Conservation (phyloP, 1,284 basidiomycete genomes). For the Pseudozyma sp. region DNA sequence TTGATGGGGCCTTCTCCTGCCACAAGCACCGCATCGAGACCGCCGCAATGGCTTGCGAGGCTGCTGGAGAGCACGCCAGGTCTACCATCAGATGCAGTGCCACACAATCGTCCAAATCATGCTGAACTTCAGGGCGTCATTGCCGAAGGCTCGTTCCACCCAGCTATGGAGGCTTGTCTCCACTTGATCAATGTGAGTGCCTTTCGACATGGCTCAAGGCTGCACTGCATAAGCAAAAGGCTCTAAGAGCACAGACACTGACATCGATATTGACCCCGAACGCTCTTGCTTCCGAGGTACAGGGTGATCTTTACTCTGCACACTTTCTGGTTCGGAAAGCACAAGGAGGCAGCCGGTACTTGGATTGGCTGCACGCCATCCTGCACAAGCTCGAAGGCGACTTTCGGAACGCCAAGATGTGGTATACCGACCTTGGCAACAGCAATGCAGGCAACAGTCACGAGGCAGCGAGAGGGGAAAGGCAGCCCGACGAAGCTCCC, state of each 20-base stretch:
- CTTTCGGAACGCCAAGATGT: constrained; percentile 45
- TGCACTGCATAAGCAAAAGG: not conserved
- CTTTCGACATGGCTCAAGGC: not conserved
- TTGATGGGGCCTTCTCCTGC: not conserved
- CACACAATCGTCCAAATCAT: constrained; percentile 21
- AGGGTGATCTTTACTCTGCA: constrained; percentile 40
- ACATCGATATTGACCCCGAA: not conserved
- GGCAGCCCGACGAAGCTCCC: not conserved
- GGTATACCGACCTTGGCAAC: constrained; percentile 43
- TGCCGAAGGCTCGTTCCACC: constrained; percentile 22
- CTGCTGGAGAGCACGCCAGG: constrained; percentile 15
- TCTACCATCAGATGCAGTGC: constrained; percentile 11
- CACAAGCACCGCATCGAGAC: not conserved
- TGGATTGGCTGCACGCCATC: constrained; percentile 43
- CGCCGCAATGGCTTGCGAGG: constrained; percentile 13
- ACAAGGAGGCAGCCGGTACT: constrained; percentile 35
- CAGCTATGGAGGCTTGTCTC: constrained; percentile 29
- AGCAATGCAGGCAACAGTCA: constrained; percentile 3
- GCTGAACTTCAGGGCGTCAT: constrained; percentile 23
- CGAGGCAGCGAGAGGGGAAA: too few species aligned
- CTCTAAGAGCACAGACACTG: not conserved
- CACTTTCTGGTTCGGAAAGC: constrained; percentile 43
- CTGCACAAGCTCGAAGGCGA: constrained; percentile 45
- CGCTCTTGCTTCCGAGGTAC: not conserved
- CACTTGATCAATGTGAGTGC: constrained; percentile 38